Evolutionary conservation across 2,329 filamentous ascomycete genomes (phyloP).

Genomic region (Ceratocystiopsis minuta): DNA sequence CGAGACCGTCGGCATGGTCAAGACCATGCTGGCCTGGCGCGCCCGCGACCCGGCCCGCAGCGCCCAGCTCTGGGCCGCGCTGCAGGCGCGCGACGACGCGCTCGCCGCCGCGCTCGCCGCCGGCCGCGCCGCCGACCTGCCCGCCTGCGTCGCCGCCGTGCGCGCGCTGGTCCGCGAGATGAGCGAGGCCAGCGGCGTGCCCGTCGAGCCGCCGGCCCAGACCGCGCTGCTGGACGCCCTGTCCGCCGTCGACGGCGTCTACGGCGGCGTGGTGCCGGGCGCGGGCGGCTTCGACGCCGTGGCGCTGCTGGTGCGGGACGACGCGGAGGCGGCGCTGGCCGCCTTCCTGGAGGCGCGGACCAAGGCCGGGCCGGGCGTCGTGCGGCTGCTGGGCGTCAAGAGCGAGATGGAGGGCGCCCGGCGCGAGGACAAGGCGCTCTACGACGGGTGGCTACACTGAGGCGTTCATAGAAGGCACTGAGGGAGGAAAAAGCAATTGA

Average conservation of each 20-base stretch:
- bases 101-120: constrained; percentile 47
- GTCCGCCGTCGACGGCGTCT: constrained; percentile 55
- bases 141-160: constrained; percentile 28
- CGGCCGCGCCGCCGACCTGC: constrained; percentile 19
- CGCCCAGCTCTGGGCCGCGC: constrained; percentile 49
- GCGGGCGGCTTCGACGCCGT: constrained; percentile 89
- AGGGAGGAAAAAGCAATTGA: background rate
- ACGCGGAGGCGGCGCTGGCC: constrained; percentile 46
- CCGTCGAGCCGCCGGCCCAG: constrained; percentile 78
- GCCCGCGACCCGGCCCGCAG: constrained; percentile 45
- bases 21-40: constrained; percentile 72
- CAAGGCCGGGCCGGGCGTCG: constrained; percentile 36
- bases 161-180: constrained; percentile 56
- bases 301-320: constrained; percentile 60
- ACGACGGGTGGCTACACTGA: constrained; percentile 23
- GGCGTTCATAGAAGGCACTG: constrained; percentile 2
- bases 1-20: constrained; percentile 90
- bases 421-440: constrained; percentile 25
- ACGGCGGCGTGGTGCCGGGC: constrained; percentile 83
- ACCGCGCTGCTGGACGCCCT: constrained; percentile 68
- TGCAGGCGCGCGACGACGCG: constrained; percentile 58
- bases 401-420: constrained; percentile 54
- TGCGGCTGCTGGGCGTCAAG: constrained; percentile 50
- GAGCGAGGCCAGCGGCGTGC: constrained; percentile 56
- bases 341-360: constrained; percentile 50